Base-by-base conservation (phyloP, 1,139 yeast species). In the Suhomyces coccinellae region DNA sequence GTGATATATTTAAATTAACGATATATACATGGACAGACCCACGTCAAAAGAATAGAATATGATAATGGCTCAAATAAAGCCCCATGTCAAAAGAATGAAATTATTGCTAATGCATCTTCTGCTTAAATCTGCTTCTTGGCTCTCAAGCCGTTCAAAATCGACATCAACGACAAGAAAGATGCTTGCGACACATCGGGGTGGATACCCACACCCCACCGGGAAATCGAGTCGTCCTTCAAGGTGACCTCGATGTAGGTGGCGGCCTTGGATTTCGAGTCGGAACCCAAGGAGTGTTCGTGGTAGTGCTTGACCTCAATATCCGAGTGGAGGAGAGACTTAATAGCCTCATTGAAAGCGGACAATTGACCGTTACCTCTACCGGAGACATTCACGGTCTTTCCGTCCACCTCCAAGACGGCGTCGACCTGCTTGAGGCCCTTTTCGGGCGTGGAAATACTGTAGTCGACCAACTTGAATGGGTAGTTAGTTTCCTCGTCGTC, bases 331-430 rank as follows among this genome's bases (percentile, higher is more conserved):
- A 76, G 71, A 37, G 70, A 69, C 36, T 84, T 73, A 54, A 93
- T 67, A 13, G 96, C 97, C 66, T 88, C 84, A 15, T 85, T 77
- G 65, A 90, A 84, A 1, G 97, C 87, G 22, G 98, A 93, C 56
- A 93, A 85, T 50, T 97, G 98, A 66, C 98, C 99, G 63, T 93
- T 93, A 64, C 98, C 98, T 40, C 70, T 66, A 55, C 98, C 98
- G 40, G 66, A 63, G 34, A 88, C 73, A 38, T 67, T 65, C 43
- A 75, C 64, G 15, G 63, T 50, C 47, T 72, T 62, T 45, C 83
- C 89, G 46, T 78, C 72, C 38, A 77, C 63, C 36, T 73, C 73
- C 46, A 74, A 57, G 14, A 63, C 67, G 6, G 73, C 76, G 29
- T 61, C 64, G 29, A 74, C 64, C 36, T 48, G 48, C 38, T 51